phyloP scores from a whole-genome alignment of 805 yeast species.

The Metschnikowia anglica region DNA sequence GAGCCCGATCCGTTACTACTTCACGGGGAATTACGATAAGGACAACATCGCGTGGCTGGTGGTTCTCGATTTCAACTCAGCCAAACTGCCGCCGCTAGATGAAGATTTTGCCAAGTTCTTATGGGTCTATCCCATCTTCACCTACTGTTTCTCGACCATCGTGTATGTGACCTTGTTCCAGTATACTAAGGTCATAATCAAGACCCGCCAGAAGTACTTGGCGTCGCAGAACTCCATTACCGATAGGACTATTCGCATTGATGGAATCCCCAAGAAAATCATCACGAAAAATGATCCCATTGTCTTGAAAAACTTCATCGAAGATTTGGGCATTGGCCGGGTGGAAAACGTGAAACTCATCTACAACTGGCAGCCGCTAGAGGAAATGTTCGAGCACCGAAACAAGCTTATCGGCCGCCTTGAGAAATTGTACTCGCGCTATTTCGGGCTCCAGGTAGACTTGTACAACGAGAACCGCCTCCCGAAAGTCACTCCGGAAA shows the following conservation, averaged over 20 bases:
- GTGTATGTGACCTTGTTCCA: slow-evolving; percentile 46
- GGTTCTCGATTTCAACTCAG: slow-evolving; percentile 7
- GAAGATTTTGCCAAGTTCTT: slow-evolving; percentile 45
- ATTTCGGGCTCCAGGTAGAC: slow-evolving; percentile 44
- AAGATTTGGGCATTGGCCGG: slow-evolving; percentile 54
- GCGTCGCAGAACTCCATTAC: slow-evolving; percentile 61
- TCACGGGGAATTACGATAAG: slow-evolving; percentile 45
- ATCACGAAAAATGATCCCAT: slow-evolving; percentile 37
- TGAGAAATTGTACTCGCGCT: slow-evolving; percentile 43
- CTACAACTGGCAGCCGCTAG: slow-evolving; percentile 46
- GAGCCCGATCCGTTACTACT: slow-evolving; percentile 40
- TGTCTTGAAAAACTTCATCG: slow-evolving; percentile 48
- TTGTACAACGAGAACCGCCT: slow-evolving; percentile 34
- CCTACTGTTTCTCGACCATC: slow-evolving; percentile 51
- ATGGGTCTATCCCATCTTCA: slow-evolving; percentile 55
- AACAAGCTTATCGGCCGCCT: slow-evolving; percentile 29
- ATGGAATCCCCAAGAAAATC: slow-evolving; percentile 52
- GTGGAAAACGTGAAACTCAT: slow-evolving; percentile 52
- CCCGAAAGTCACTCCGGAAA: slow-evolving; percentile 32
- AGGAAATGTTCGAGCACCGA: slow-evolving; percentile 37
- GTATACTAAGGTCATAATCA: slow-evolving; percentile 49
- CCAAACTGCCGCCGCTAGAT: slow-evolving; percentile 26
- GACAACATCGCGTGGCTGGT: slow-evolving; percentile 29
- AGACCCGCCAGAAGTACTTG: slow-evolving; percentile 54
- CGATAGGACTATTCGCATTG: slow-evolving; percentile 56